phyloP scores from a whole-genome alignment of 2,329 filamentous ascomycete genomes.

The Ophiocordyceps unilateralis region DNA sequence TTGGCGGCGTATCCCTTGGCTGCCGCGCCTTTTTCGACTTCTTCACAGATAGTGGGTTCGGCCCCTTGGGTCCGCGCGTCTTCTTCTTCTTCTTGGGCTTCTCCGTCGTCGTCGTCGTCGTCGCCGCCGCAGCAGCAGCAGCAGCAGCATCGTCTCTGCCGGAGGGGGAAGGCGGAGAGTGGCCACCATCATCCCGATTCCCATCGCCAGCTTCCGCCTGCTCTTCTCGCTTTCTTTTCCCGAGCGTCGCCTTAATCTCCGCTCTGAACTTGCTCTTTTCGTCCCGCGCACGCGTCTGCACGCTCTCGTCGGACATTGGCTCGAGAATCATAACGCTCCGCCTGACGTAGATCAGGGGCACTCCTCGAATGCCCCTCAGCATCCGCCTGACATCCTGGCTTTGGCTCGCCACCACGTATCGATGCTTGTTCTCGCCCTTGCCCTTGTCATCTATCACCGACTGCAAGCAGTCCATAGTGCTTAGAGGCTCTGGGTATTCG shows the following conservation, averaged over 20 bases:
- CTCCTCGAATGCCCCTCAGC: conserved; percentile 51
- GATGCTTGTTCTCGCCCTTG: conserved; percentile 55
- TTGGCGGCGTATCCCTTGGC: conserved; percentile 10
- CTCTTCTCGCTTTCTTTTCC: conserved; percentile 34
- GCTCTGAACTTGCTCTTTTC: conserved; percentile 60
- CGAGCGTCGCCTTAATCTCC: conserved; percentile 38
- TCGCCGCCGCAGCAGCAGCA: too few relatives aligned
- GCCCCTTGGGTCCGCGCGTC: conserved; percentile 44
- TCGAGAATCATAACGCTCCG: conserved; percentile 56
- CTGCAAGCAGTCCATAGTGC: conserved; percentile 50
- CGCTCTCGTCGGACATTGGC: conserved; percentile 55
- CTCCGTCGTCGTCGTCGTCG: conserved; percentile 13
- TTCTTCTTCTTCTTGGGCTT: conserved; percentile 37
- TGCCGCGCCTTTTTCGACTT: conserved; percentile 41
- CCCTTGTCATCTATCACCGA: conserved; percentile 66
- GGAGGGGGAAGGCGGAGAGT: conserved; percentile 1
- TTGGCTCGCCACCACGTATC: conserved; percentile 64
- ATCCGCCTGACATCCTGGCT: conserved; percentile 43
- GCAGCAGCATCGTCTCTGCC: conserved; percentile 20
- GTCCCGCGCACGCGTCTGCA: conserved; percentile 44
- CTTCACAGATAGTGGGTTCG: conserved; percentile 55
- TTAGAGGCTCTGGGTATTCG: conserved; percentile 53
- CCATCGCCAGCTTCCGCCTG: conserved; percentile 16
- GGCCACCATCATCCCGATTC: conserved; percentile 23
- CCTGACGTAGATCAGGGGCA: conserved; percentile 64